phyloP scores from a whole-genome alignment of 441 rosid species.

The Breynia disticha region DNA sequence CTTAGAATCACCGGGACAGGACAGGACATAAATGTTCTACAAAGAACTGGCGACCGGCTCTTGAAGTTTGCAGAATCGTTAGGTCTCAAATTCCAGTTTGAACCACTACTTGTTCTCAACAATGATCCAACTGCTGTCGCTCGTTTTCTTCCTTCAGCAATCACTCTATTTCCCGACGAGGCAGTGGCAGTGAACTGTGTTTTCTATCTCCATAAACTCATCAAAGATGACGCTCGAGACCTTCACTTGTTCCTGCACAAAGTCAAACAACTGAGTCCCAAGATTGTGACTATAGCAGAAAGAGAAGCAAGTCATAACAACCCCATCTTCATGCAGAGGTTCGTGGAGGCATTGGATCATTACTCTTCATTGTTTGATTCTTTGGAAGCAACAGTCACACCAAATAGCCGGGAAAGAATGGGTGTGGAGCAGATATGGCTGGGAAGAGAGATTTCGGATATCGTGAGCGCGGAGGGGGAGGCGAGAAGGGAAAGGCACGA shows the following conservation, averaged over 20 bases:
- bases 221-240: constrained; percentile 42
- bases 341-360: constrained; percentile 69
- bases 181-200: constrained; percentile 73
- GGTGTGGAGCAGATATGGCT: constrained; percentile 80
- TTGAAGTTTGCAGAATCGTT: constrained; percentile 58
- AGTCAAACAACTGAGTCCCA: constrained; percentile 61
- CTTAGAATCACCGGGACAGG: constrained; percentile 82
- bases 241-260: constrained; percentile 48
- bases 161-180: constrained; percentile 50
- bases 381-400: constrained; percentile 81
- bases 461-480: constrained; percentile 53
- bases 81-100: constrained; percentile 74
- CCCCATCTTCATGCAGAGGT: constrained; percentile 52
- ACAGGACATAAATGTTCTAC: constrained; percentile 38
- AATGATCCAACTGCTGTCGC: constrained; percentile 38
- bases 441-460: constrained; percentile 68
- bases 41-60: constrained; percentile 68
- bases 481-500: constrained; percentile 50
- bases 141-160: constrained; percentile 33
- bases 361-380: constrained; percentile 70
- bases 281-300: constrained; percentile 65
- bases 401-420: constrained; percentile 68
- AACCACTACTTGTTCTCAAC: constrained; percentile 46
- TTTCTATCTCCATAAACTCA: constrained; percentile 48
- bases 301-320: constrained; percentile 72